Evolutionary conservation across 768 basidiomycete genomes (phyloP).

Genomic region (Pleurotus giganteus): DNA sequence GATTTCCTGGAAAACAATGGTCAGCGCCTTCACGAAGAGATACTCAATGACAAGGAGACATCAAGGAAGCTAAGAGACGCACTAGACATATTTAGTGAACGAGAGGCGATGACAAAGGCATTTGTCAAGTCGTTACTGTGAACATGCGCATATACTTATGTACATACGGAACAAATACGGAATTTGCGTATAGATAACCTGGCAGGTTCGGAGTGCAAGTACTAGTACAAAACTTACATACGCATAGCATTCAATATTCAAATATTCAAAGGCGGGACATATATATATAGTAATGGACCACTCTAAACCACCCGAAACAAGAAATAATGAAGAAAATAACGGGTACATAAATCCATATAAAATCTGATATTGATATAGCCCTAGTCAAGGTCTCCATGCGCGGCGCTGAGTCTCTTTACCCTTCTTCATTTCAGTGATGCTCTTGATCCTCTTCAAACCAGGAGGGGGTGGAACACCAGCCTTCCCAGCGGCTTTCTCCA

Average conservation of each 20-base stretch:
- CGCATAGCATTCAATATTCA: constrained; percentile 8
- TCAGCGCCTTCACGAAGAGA: constrained; percentile 30
- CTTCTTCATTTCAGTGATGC: constrained; percentile 31
- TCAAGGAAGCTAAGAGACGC: constrained; percentile 44
- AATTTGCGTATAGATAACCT: neutral
- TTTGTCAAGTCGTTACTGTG: constrained; percentile 12
- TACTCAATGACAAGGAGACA: constrained; percentile 35
- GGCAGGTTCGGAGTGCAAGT: no score
- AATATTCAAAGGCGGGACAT: neutral
- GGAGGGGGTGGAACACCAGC: constrained; percentile 22
- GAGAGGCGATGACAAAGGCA: constrained; percentile 39
- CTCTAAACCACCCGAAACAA: no score
- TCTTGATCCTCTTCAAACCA: constrained; percentile 31
- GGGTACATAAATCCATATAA: neutral
- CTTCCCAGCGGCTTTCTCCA: constrained; percentile 24
- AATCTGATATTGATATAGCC: neutral
- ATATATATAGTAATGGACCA: no score
- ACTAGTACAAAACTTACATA: neutral
- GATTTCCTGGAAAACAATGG: constrained; percentile 36
- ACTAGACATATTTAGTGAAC: constrained; percentile 39
- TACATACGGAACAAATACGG: neutral
- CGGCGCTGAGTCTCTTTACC: constrained; percentile 13
- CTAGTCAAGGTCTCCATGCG: constrained; percentile 10
- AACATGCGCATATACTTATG: neutral
- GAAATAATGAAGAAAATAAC: no score